Conservation (phyloP, 495 filamentous ascomycete species). For the Polyplosphaeria fusca region DNA sequence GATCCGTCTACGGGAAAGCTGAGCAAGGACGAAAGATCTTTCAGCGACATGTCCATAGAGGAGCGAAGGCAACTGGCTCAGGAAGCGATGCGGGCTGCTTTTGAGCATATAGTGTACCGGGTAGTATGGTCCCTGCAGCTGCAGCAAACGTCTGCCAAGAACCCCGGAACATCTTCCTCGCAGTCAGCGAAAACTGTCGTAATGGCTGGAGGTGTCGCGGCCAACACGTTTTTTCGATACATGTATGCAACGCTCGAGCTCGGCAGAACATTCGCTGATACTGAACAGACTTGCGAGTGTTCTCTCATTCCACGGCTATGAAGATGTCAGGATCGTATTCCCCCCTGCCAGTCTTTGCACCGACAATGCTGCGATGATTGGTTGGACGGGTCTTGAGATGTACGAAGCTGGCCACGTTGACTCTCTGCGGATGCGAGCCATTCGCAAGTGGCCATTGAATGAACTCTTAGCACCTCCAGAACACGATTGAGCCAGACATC, state of each 20-base stretch:
- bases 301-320: slow-evolving; percentile 62
- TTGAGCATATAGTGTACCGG: slow-evolving; percentile 79
- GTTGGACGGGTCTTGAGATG: slow-evolving; percentile 92
- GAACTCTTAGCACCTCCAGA: slow-evolving; percentile 11
- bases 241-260: slow-evolving; percentile 41
- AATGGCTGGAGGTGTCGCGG: slow-evolving; percentile 84
- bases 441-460: slow-evolving; percentile 79
- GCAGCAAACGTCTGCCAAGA: slow-evolving; percentile 35
- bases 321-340: slow-evolving; percentile 59
- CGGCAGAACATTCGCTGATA: neutral
- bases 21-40: slow-evolving; percentile 4
- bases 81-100: slow-evolving; percentile 71
- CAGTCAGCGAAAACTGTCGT: slow-evolving; percentile 61
- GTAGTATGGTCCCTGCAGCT: slow-evolving; percentile 70
- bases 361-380: slow-evolving; percentile 98
- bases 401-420: slow-evolving; percentile 72
- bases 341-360: slow-evolving; percentile 78
- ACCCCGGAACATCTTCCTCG: neutral
- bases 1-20: slow-evolving; percentile 31
- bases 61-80: slow-evolving; percentile 65
- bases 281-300: slow-evolving; percentile 19
- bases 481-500: neutral
- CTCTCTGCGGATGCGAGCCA: slow-evolving; percentile 54
- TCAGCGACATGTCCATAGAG: slow-evolving; percentile 34
- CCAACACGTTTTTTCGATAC: slow-evolving; percentile 70